Evolutionary conservation across 2,329 filamentous ascomycete genomes (phyloP).

Genomic region (Penicillium polonicum): DNA sequence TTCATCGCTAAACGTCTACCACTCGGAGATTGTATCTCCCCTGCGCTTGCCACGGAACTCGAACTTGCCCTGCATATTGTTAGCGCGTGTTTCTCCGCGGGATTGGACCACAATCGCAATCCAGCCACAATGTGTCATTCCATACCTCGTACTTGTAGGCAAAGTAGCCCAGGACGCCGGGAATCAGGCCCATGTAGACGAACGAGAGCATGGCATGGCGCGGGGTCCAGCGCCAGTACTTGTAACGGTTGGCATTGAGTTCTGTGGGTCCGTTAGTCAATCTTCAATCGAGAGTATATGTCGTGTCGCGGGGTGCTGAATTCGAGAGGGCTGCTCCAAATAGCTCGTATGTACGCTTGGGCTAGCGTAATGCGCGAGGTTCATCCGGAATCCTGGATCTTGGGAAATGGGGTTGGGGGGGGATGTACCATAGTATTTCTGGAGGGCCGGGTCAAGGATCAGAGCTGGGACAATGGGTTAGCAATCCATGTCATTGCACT

Average conservation of each 20-base stretch:
- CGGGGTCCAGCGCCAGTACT: constrained; percentile 92
- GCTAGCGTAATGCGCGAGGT: not conserved
- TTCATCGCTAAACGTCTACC: constrained; percentile 49
- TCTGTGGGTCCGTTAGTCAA: constrained; percentile 51
- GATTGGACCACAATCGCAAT: not conserved
- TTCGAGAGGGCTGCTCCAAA: not conserved
- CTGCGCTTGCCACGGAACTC: constrained; percentile 82
- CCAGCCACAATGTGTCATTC: constrained; percentile 24
- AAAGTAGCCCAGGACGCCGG: constrained; percentile 66
- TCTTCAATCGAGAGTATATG: not conserved
- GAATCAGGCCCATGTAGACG: constrained; percentile 72
- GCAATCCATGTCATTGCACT: constrained; percentile 37
- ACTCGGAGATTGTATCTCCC: constrained; percentile 81
- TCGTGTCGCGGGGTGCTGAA: not conserved
- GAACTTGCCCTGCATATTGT: constrained; percentile 69
- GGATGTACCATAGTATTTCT: constrained; percentile 52
- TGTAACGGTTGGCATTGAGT: constrained; percentile 80
- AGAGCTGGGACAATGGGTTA: constrained; percentile 51
- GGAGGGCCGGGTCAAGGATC: constrained; percentile 46
- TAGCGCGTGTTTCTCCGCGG: constrained; percentile 14
- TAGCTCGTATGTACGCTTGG: not conserved
- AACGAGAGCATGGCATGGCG: constrained; percentile 78
- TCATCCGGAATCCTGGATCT: not conserved
- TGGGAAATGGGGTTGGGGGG: constrained; percentile 19
- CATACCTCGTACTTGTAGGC: constrained; percentile 85